These are phyloP conservation scores for Favolaschia claudopus DNA, from an alignment of 768 basidiomycete genomes.

Conservation along the genomic window DNA sequence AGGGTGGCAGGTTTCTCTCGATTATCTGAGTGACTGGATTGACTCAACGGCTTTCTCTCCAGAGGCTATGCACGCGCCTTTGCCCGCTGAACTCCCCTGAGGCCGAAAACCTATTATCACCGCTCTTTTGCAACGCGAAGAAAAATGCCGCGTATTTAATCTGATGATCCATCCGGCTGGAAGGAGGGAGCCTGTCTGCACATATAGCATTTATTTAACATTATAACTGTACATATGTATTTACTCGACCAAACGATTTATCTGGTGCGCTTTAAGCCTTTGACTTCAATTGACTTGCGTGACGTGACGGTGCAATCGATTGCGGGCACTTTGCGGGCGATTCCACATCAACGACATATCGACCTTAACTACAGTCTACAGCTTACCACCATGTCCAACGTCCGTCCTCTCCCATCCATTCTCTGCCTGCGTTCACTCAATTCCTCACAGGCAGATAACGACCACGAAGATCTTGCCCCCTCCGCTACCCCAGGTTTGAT, in stretches of 20 bases:
- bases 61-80: constrained; percentile 56
- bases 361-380: too few species aligned
- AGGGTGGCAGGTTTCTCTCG: constrained; percentile 58
- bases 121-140: not conserved
- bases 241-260: not conserved
- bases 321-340: too few species aligned
- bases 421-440: constrained; percentile 2
- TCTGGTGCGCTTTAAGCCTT: too few species aligned
- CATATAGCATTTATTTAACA: constrained; percentile 23
- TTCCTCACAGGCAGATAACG: constrained; percentile 52
- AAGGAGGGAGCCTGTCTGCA: constrained; percentile 18
- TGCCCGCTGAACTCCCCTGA: not conserved
- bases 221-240: constrained; percentile 25
- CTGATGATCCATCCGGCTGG: constrained; percentile 10
- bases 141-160: constrained; percentile 12
- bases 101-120: too few species aligned
- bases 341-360: too few species aligned
- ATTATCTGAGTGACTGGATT: not conserved
- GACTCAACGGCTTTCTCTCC: not conserved
- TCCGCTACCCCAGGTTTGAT: constrained; percentile 69
- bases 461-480: constrained; percentile 76
- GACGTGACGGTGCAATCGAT: not conserved
- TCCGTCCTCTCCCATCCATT: not conserved
- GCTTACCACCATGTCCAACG: constrained; percentile 16
- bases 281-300: not conserved